Evolutionary conservation across 805 yeast genomes (phyloP).

Genomic region (Wickerhamiella vanderwaltii): DNA sequence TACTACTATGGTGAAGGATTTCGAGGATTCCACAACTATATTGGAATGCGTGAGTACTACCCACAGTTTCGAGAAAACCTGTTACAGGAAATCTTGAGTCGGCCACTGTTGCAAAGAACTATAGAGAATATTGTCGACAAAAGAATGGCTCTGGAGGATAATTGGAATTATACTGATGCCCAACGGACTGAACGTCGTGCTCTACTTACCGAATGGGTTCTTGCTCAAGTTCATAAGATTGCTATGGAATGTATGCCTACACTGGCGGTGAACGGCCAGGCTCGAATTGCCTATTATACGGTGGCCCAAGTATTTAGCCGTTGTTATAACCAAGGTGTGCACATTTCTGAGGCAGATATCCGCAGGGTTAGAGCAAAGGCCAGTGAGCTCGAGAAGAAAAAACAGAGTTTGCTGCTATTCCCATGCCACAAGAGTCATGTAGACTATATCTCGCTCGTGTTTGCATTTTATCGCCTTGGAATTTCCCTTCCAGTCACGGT

Average conservation of each 20-base stretch:
- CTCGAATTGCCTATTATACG: conserved; percentile 27
- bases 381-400: conserved; percentile 25
- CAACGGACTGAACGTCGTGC: conserved; percentile 22
- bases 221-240: conserved; percentile 23
- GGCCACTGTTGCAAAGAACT: conserved; percentile 24
- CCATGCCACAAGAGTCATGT: conserved; percentile 55
- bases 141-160: conserved; percentile 24
- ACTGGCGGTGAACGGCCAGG: conserved; percentile 24
- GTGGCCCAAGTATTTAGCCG: conserved; percentile 31
- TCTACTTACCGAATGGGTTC: conserved; percentile 25
- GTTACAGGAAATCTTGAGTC: conserved; percentile 22
- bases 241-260: conserved; percentile 27
- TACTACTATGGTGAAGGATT: conserved; percentile 28
- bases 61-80: conserved; percentile 26
- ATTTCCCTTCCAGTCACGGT: conserved; percentile 44
- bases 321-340: conserved; percentile 34
- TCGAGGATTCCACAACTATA: conserved; percentile 30
- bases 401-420: conserved; percentile 33
- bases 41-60: conserved; percentile 28
- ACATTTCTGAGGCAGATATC: conserved; percentile 28
- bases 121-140: conserved; percentile 26
- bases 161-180: conserved; percentile 19
- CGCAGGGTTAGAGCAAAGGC: conserved; percentile 27
- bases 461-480: conserved; percentile 41
- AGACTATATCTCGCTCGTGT: conserved; percentile 47